Percentiles rank a stretch among this genome's conserved stretches.
Evolutionary conservation across 768 basidiomycete genomes (phyloP).

Genomic region (Pisolithus orientalis): DNA sequence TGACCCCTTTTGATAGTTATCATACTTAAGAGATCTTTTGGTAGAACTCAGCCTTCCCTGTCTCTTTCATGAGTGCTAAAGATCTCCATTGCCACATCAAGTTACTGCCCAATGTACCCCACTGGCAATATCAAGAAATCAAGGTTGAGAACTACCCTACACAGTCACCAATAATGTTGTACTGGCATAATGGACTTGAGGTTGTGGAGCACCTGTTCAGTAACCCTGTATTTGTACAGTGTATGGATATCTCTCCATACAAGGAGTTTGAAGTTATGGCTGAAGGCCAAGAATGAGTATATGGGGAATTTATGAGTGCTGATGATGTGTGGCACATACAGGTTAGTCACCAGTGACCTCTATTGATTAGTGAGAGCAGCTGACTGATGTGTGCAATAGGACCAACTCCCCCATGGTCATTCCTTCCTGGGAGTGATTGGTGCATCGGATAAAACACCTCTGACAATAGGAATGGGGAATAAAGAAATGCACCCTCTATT

Average conservation of each 20-base stretch:
- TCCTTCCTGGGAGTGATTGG: constrained; percentile 26
- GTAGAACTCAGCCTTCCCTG: no score
- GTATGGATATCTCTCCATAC: constrained; percentile 6
- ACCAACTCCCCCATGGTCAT: constrained; percentile 10
- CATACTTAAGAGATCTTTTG: no score
- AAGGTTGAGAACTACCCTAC: background rate
- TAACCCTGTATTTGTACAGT: constrained; percentile 13
- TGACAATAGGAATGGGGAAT: constrained; percentile 26
- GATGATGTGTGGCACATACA: constrained; percentile 21
- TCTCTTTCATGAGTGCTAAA: no score
- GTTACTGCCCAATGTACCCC: no score
- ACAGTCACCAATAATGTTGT: constrained; percentile 2
- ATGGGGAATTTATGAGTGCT: constrained; percentile 18
- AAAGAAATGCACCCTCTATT: constrained; percentile 27
- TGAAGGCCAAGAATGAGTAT: constrained; percentile 2
- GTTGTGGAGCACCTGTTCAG: constrained; percentile 19
- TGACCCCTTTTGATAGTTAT: no score
- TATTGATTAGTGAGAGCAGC: background rate
- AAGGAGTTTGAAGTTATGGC: background rate
- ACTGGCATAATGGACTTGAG: constrained; percentile 19
- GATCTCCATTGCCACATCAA: no score
- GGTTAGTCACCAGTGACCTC: constrained; percentile 5
- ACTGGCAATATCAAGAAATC: no score
- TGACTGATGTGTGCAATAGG: background rate
- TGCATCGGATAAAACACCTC: constrained; percentile 29